These are phyloP conservation scores for Coleophoma eucalyptorum DNA, from an alignment of 2,329 filamentous ascomycete genomes.

Conservation along the genomic window DNA sequence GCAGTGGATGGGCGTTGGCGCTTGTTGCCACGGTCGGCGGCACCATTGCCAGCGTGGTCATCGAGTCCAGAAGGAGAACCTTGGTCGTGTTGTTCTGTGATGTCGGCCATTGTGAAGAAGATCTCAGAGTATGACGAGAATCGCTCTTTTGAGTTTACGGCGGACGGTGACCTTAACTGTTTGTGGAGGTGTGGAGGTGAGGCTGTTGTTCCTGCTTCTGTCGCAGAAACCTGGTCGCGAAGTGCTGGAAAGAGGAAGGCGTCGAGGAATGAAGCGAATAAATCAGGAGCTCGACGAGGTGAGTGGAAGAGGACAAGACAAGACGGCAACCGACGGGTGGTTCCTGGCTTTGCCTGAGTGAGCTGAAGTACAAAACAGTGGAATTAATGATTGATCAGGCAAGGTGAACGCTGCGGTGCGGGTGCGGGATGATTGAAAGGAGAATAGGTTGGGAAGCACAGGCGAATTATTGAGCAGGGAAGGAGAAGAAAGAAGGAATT, in stretches of 20 bases:
- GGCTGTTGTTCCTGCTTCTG: slow-evolving; percentile 21
- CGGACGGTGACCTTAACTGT: slow-evolving; percentile 28
- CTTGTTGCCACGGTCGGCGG: slow-evolving; percentile 81
- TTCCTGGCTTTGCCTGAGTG: slow-evolving; percentile 4
- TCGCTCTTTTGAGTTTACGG: slow-evolving; percentile 28
- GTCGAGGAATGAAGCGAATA: slow-evolving; percentile 21
- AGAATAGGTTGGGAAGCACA: slow-evolving; percentile 23
- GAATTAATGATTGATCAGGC: slow-evolving; percentile 28
- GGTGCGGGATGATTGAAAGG: slow-evolving; percentile 26
- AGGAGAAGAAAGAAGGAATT: not conserved
- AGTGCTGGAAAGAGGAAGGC: slow-evolving; percentile 28
- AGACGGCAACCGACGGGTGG: slow-evolving; percentile 2
- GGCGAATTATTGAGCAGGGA: slow-evolving; percentile 4
- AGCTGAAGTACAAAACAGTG: slow-evolving; percentile 21
- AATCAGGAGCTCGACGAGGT: slow-evolving; percentile 3
- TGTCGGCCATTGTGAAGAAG: slow-evolving; percentile 64
- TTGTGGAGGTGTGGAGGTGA: slow-evolving; percentile 26
- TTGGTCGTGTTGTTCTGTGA: slow-evolving; percentile 74
- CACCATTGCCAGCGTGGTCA: slow-evolving; percentile 66
- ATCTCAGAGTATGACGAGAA: slow-evolving; percentile 29
- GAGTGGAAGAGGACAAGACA: slow-evolving; percentile 3
- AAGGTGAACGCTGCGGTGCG: slow-evolving; percentile 21
- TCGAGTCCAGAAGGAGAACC: slow-evolving; percentile 72
- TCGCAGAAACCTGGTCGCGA: slow-evolving; percentile 29
- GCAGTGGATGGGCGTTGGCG: slow-evolving; percentile 76